A percentile compares a stretch with the other conserved stretches of the same genome.
Conservation (phyloP, 768 basidiomycete genomes). For the Mycena metata region DNA sequence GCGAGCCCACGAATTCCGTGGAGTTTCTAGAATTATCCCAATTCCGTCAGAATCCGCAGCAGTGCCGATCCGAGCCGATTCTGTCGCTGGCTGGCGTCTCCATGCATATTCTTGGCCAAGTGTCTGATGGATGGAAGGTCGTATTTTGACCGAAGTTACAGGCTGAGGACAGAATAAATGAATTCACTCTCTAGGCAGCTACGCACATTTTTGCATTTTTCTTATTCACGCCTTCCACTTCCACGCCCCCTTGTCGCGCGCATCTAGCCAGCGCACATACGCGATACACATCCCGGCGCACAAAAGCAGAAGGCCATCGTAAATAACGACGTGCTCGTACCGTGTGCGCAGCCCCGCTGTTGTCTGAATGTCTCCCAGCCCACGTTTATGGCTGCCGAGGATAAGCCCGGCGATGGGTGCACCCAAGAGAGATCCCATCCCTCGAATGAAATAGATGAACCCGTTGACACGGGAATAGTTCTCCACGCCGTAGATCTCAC, state of each 20-base stretch:
- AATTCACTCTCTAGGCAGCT: too few species aligned
- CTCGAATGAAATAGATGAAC: conserved; percentile 58
- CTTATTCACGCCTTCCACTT: conserved; percentile 53
- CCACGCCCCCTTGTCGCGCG: conserved; percentile 55
- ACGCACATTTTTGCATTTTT: neutral
- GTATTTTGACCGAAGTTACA: too few species aligned
- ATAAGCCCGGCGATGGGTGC: conserved; percentile 59
- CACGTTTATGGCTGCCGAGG: conserved; percentile 48
- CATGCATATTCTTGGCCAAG: too few species aligned
- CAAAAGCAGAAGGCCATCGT: conserved; percentile 52
- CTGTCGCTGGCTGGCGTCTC: too few species aligned
- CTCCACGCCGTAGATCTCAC: conserved; percentile 58
- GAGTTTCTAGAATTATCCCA: too few species aligned
- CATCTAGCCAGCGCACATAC: conserved; percentile 59
- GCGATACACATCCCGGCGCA: conserved; percentile 54
- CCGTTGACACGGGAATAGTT: conserved; percentile 59
- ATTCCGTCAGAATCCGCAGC: too few species aligned
- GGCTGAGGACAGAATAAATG: too few species aligned
- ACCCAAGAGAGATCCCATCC: conserved; percentile 55
- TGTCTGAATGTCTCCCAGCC: conserved; percentile 37
- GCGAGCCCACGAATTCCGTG: too few species aligned
- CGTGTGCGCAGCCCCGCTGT: conserved; percentile 40
- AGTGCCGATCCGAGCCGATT: too few species aligned
- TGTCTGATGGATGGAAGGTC: too few species aligned
- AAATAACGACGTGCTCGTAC: conserved; percentile 56